phyloP scores from a whole-genome alignment of 192 early-diverging fungal species.

The Umbelopsis vinacea region DNA sequence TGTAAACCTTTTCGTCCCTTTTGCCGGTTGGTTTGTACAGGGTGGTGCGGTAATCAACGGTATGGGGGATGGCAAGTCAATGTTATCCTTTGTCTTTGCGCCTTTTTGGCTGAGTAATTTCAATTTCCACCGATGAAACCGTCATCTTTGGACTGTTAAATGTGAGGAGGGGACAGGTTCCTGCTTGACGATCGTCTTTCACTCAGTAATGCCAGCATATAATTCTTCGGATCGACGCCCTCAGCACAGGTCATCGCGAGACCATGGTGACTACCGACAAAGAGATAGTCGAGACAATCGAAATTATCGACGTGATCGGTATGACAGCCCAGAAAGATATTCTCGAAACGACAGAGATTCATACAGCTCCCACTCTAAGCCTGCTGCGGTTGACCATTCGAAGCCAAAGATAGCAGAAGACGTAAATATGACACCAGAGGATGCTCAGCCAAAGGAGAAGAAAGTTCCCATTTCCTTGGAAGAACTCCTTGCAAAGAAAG shows the following conservation, averaged over 20 bases:
- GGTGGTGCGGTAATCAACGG: not conserved
- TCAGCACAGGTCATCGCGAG: not conserved
- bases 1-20: not conserved
- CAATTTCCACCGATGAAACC: too few relatives aligned
- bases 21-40: not conserved
- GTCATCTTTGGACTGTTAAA: too few relatives aligned
- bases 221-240: slow-evolving; percentile 14
- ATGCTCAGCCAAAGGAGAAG: slow-evolving; percentile 28
- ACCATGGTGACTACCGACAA: not conserved
- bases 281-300: slow-evolving; percentile 37
- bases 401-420: slow-evolving; percentile 22
- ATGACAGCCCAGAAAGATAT: slow-evolving; percentile 29
- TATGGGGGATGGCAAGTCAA: not conserved
- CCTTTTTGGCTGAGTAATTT: not conserved
- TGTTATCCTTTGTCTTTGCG: too few relatives aligned
- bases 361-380: not conserved
- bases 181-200: too few relatives aligned
- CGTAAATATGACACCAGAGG: not conserved
- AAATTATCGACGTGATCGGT: slow-evolving; percentile 25
- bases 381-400: not conserved
- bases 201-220: slow-evolving; percentile 8
- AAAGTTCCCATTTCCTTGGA: slow-evolving; percentile 78
- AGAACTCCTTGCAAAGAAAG: slow-evolving; percentile 71
- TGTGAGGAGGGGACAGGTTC: not conserved
- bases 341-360: slow-evolving; percentile 20